Evolutionary conservation across 139 green algal species (phyloP).

Genomic region (Auxenochlorella pyrenoidosa): DNA sequence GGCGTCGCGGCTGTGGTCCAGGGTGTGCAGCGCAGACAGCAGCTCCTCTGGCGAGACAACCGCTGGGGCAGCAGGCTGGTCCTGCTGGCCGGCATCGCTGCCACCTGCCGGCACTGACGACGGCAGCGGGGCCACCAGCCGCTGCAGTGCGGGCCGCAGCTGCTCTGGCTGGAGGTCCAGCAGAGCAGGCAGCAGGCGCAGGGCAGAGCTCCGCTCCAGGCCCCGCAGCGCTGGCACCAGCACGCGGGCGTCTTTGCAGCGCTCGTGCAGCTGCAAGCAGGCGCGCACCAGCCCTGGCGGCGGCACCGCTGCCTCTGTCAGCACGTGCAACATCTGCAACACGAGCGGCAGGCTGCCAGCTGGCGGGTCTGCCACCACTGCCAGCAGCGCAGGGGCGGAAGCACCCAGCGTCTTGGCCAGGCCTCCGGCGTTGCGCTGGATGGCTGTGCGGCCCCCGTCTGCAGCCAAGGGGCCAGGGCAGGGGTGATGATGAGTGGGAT

Average conservation of each 20-base stretch:
- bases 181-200: slow-evolving; percentile 53
- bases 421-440: slow-evolving; percentile 44
- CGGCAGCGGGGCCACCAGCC: slow-evolving; percentile 24
- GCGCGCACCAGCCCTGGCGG: slow-evolving; percentile 52
- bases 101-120: background rate
- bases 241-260: slow-evolving; percentile 19
- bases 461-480: background rate
- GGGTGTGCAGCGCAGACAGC: slow-evolving; percentile 68
- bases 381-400: slow-evolving; percentile 50
- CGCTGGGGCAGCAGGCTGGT: background rate
- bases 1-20: slow-evolving; percentile 46
- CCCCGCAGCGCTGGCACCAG: slow-evolving; percentile 53
- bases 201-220: slow-evolving; percentile 37
- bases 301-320: slow-evolving; percentile 44
- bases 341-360: slow-evolving; percentile 56
- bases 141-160: slow-evolving; percentile 36
- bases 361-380: slow-evolving; percentile 38
- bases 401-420: slow-evolving; percentile 60
- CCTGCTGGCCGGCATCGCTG: background rate
- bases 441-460: slow-evolving; percentile 24
- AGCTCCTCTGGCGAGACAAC: slow-evolving; percentile 71
- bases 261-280: slow-evolving; percentile 30
- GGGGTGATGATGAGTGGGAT: background rate
- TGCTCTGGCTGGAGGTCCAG: slow-evolving; percentile 38
- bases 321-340: slow-evolving; percentile 67